Evolutionary conservation across 2,329 filamentous ascomycete species (phyloP).

Genomic region (Coleophoma cylindrospora): DNA sequence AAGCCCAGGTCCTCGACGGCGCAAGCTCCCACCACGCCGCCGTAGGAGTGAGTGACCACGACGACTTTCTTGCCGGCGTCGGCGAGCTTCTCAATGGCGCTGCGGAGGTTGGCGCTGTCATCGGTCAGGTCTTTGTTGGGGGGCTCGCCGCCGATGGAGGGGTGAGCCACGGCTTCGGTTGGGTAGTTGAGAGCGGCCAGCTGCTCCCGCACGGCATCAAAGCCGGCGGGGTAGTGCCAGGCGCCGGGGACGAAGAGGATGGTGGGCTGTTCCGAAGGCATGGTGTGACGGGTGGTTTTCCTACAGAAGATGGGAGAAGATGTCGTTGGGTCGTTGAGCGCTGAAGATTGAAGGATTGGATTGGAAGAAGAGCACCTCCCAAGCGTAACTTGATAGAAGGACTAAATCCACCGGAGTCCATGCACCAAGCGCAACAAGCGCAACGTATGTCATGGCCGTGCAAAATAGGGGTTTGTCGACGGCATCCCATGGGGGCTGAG

Average conservation of each 20-base stretch:
- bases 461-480: too few relatives aligned
- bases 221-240: slow-evolving; percentile 8
- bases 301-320: not conserved
- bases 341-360: too few relatives aligned
- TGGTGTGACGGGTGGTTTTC: not conserved
- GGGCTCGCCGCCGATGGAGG: slow-evolving; percentile 9
- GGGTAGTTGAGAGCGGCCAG: slow-evolving; percentile 4
- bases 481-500: too few relatives aligned
- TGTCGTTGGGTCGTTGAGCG: too few relatives aligned
- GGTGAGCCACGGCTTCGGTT: slow-evolving; percentile 6
- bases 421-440: too few relatives aligned
- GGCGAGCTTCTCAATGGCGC: slow-evolving; percentile 21
- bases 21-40: slow-evolving; percentile 25
- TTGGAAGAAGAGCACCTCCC: too few relatives aligned
- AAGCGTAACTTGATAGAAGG: too few relatives aligned
- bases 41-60: slow-evolving; percentile 33
- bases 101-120: slow-evolving; percentile 1
- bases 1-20: slow-evolving; percentile 10
- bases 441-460: too few relatives aligned
- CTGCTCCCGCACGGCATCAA: slow-evolving; percentile 4
- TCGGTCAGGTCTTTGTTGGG: slow-evolving; percentile 9
- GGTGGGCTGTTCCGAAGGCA: slow-evolving; percentile 4
- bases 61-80: slow-evolving; percentile 30
- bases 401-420: too few relatives aligned
- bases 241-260: slow-evolving; percentile 13